phyloP scores from a whole-genome alignment of 805 yeast species.

The Cyberlindnera nakhonratchasimensis region DNA sequence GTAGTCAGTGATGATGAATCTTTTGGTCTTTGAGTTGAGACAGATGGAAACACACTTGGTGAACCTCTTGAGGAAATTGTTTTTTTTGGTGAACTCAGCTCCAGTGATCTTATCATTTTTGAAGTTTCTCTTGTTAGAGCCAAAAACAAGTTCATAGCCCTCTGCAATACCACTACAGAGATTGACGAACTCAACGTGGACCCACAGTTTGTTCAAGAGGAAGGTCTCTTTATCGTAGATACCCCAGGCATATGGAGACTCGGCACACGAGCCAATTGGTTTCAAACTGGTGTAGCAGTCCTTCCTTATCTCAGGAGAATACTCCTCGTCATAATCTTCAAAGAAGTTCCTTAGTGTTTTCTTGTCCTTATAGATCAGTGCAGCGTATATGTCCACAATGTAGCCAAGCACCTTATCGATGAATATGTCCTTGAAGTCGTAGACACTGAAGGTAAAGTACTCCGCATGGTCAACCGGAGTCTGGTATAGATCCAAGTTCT shows the following conservation, averaged over 20 bases:
- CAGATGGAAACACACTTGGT: constrained; percentile 29
- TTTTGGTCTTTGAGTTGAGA: constrained; percentile 25
- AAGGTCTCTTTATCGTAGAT: constrained; percentile 19
- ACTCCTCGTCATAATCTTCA: constrained; percentile 17
- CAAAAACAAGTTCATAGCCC: constrained; percentile 28
- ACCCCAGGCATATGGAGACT: constrained; percentile 24
- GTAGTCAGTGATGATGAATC: constrained; percentile 27
- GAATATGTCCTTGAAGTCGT: constrained; percentile 19
- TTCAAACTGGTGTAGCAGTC: constrained; percentile 19
- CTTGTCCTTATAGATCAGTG: constrained; percentile 8
- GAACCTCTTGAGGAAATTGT: constrained; percentile 26
- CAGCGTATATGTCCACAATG: constrained; percentile 10
- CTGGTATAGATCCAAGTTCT: constrained; percentile 14
- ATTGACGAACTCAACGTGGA: constrained; percentile 26
- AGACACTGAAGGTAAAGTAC: constrained; percentile 14
- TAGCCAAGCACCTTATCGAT: constrained; percentile 10
- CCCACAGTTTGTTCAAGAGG: constrained; percentile 21
- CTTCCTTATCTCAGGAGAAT: constrained; percentile 13
- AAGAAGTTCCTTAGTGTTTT: constrained; percentile 13
- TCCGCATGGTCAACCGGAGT: constrained; percentile 13
- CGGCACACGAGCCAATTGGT: constrained; percentile 26
- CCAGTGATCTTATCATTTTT: constrained; percentile 15
- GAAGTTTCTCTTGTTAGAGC: constrained; percentile 17
- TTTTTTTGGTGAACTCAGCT: constrained; percentile 22
- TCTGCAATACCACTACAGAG: constrained; percentile 24